Evolutionary conservation across 2,329 filamentous ascomycete genomes (phyloP).

Genomic region (Thermothelomyces thermophilus): DNA sequence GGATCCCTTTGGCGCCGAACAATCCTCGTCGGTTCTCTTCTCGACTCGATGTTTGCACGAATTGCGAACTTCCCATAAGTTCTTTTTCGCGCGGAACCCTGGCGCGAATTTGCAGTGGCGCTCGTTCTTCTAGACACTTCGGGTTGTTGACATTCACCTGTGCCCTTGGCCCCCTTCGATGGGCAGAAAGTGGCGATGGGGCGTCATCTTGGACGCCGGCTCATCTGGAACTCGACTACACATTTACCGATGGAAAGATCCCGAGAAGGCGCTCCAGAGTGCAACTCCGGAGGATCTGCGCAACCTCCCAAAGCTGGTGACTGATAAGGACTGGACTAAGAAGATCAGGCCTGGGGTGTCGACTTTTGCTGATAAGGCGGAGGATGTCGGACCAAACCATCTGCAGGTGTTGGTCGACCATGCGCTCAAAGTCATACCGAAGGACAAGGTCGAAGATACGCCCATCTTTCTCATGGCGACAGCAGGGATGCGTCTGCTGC

Average conservation of each 20-base stretch:
- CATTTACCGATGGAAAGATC: conserved; percentile 89
- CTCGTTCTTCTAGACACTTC: background rate
- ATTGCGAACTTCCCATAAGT: background rate
- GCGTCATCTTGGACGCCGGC: conserved; percentile 93
- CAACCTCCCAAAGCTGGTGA: conserved; percentile 71
- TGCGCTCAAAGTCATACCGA: conserved; percentile 71
- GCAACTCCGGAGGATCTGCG: conserved; percentile 55
- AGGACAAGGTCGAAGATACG: conserved; percentile 70
- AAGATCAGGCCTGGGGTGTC: conserved; percentile 94
- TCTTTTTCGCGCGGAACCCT: background rate
- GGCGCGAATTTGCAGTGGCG: background rate
- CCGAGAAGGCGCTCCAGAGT: conserved; percentile 56
- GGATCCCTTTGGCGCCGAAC: conserved; percentile 1
- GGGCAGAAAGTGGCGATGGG: conserved; percentile 55
- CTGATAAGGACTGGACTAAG: conserved; percentile 81
- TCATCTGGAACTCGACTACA: conserved; percentile 95
- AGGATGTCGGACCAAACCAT: conserved; percentile 73
- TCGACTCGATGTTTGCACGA: conserved; percentile 8
- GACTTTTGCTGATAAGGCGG: conserved; percentile 72
- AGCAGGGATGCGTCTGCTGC: conserved; percentile 85
- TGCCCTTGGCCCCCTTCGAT: conserved; percentile 11
- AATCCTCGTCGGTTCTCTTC: background rate
- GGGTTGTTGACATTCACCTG: background rate
- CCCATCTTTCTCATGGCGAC: conserved; percentile 94
- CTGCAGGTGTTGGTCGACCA: conserved; percentile 73